A percentile compares a stretch with the other conserved stretches of the same genome.
These are phyloP conservation scores for Coemansia sp. DNA, from an alignment of 192 early-diverging fungal genomes.

Conservation along the genomic window DNA sequence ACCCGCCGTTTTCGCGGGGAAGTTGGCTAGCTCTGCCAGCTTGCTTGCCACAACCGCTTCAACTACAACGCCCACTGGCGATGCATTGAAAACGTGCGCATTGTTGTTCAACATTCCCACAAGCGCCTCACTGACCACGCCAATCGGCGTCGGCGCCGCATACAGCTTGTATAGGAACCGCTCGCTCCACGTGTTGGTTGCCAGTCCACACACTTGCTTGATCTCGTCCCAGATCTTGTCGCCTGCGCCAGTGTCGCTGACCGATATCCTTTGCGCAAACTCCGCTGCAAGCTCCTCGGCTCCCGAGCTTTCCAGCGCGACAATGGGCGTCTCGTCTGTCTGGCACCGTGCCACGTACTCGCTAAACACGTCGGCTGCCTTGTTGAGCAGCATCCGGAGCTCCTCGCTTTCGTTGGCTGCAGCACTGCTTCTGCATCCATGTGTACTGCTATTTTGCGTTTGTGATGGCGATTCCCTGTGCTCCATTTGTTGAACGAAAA, in stretches of 20 bases:
- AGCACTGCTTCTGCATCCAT: background rate
- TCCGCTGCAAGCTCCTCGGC: background rate
- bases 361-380: slow-evolving; percentile 21
- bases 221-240: slow-evolving; percentile 39
- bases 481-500: background rate
- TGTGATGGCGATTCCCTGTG: background rate
- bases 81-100: slow-evolving; percentile 72
- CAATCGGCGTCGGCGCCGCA: slow-evolving; percentile 71
- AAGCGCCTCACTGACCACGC: slow-evolving; percentile 69
- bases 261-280: background rate
- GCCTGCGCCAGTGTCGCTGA: background rate
- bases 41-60: slow-evolving; percentile 60
- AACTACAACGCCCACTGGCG: slow-evolving; percentile 69
- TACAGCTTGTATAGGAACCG: slow-evolving; percentile 84
- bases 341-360: slow-evolving; percentile 22
- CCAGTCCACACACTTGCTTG: slow-evolving; percentile 13
- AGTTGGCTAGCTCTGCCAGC: slow-evolving; percentile 30
- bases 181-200: slow-evolving; percentile 61
- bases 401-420: slow-evolving; percentile 14
- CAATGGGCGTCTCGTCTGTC: background rate
- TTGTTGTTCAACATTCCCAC: slow-evolving; percentile 74
- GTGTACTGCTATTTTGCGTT: background rate
- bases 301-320: background rate
- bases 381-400: slow-evolving; percentile 19
- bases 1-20: slow-evolving; percentile 42